These are phyloP conservation scores for Orychophragmus violaceus DNA, from an alignment of 345 rosid genomes.

Conservation along the genomic window DNA sequence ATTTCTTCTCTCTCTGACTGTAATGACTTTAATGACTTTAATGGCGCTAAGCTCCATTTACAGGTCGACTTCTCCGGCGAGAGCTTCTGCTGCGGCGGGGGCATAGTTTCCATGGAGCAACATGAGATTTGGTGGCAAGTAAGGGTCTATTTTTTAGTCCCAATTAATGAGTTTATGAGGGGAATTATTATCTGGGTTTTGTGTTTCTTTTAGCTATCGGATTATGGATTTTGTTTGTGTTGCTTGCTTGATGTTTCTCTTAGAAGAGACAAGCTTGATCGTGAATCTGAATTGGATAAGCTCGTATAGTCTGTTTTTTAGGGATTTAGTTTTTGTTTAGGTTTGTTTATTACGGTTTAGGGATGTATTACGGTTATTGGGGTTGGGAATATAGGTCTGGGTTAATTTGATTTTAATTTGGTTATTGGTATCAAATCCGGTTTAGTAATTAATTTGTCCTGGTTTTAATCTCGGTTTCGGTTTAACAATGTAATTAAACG, in stretches of 20 bases:
- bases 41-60: constrained; percentile 66
- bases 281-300: too few species aligned
- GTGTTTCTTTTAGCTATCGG: constrained; percentile 11
- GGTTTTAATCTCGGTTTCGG: too few species aligned
- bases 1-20: constrained; percentile 91
- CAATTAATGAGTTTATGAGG: constrained; percentile 14
- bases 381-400: too few species aligned
- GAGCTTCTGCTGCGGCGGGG: constrained; percentile 11
- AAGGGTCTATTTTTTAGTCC: neutral
- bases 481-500: too few species aligned
- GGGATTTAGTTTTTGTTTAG: too few species aligned
- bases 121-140: constrained; percentile 48
- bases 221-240: neutral
- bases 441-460: too few species aligned
- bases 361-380: too few species aligned
- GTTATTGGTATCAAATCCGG: too few species aligned
- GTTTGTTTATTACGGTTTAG: too few species aligned
- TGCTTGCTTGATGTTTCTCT: neutral
- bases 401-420: too few species aligned
- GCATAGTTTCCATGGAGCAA: constrained; percentile 77
- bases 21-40: constrained; percentile 50
- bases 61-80: constrained; percentile 21
- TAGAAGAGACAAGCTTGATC: too few species aligned
- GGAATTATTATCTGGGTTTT: neutral
- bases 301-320: too few species aligned